Evolutionary conservation across 2,329 filamentous ascomycete species (phyloP).

Genomic region (Microsporum audouinii): DNA sequence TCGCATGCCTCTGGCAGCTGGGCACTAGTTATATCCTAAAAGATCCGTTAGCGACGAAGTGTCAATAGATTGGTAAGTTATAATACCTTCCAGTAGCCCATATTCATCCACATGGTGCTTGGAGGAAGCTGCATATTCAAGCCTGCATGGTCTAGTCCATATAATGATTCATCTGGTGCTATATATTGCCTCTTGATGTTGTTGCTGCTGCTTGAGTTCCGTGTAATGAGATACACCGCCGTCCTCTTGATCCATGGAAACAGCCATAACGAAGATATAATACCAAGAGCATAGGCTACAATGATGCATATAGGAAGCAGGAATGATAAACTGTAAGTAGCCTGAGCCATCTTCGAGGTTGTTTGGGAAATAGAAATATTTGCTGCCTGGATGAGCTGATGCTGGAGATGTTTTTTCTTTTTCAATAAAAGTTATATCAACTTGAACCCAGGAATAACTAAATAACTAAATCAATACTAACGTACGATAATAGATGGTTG

Average conservation of each 20-base stretch:
- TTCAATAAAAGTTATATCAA: no score
- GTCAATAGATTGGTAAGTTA: neutral
- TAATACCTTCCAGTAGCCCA: slow-evolving; percentile 47
- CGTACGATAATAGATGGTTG: neutral
- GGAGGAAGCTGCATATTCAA: slow-evolving; percentile 41
- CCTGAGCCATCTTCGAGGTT: neutral
- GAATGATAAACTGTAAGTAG: neutral
- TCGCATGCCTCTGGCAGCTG: slow-evolving; percentile 39
- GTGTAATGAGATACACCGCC: neutral
- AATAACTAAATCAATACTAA: no score
- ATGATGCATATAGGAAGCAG: neutral
- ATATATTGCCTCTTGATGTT: neutral
- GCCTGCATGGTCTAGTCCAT: slow-evolving; percentile 46
- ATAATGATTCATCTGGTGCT: slow-evolving; percentile 19
- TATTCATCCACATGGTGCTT: slow-evolving; percentile 52
- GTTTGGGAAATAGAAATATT: neutral
- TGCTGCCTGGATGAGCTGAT: neutral
- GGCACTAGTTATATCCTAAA: neutral
- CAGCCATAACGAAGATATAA: neutral
- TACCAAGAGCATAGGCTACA: neutral
- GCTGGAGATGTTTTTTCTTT: no score
- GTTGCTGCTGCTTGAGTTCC: neutral
- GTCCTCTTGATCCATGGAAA: neutral
- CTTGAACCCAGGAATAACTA: no score
- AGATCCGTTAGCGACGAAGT: neutral